These are phyloP conservation scores for Colletotrichum sp. DNA, from an alignment of 2,329 filamentous ascomycete genomes.

Conservation along the genomic window DNA sequence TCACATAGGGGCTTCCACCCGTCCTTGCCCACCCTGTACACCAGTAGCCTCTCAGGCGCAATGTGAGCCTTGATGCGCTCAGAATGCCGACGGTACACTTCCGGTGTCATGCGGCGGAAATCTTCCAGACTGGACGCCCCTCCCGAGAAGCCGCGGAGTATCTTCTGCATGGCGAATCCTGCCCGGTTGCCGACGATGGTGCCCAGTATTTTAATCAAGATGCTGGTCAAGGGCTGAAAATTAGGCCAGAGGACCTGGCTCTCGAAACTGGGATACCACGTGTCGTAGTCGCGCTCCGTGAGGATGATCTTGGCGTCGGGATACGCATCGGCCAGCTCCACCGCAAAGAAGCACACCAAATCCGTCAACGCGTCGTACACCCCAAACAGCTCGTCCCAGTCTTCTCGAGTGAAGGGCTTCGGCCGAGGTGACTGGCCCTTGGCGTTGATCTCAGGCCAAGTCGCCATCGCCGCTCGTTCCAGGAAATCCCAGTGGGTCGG, in stretches of 20 bases:
- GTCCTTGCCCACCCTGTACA: slow-evolving; percentile 28
- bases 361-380: slow-evolving; percentile 35
- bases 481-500: slow-evolving; percentile 11
- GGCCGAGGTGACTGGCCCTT: not conserved
- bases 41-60: slow-evolving; percentile 6
- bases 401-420: slow-evolving; percentile 20
- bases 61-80: slow-evolving; percentile 14
- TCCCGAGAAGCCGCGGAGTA: slow-evolving; percentile 31
- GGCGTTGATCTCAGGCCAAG: slow-evolving; percentile 2
- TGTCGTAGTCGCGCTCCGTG: slow-evolving; percentile 33
- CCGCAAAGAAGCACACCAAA: slow-evolving; percentile 28
- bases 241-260: slow-evolving; percentile 31
- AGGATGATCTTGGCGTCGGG: slow-evolving; percentile 39
- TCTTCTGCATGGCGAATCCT: slow-evolving; percentile 26
- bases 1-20: slow-evolving; percentile 50
- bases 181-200: slow-evolving; percentile 37
- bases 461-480: not conserved
- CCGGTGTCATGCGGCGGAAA: not conserved
- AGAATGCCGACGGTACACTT: slow-evolving; percentile 6
- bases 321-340: slow-evolving; percentile 32
- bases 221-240: slow-evolving; percentile 20
- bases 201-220: slow-evolving; percentile 27
- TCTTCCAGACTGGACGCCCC: not conserved
- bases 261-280: slow-evolving; percentile 35
- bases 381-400: slow-evolving; percentile 39